These are phyloP conservation scores for Physcia stellaris DNA, from an alignment of 495 filamentous ascomycete genomes.

Conservation along the genomic window DNA sequence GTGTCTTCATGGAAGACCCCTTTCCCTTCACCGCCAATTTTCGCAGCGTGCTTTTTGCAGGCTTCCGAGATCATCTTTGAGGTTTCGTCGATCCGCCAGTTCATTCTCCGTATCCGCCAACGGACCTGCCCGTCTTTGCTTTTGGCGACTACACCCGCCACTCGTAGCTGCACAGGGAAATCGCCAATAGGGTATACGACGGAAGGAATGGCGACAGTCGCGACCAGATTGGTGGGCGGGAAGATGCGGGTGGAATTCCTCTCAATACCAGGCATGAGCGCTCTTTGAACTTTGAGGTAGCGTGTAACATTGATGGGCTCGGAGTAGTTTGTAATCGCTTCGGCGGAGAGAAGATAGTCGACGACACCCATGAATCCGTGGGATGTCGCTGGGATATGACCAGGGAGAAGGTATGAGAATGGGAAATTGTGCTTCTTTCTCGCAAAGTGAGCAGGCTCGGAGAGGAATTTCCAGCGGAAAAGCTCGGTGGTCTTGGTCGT, in stretches of 20 bases:
- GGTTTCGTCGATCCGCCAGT: conserved; percentile 85
- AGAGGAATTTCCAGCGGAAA: conserved; percentile 65
- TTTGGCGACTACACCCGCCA: conserved; percentile 64
- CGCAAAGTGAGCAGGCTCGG: conserved; percentile 46
- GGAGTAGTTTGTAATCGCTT: conserved; percentile 43
- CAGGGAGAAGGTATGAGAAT: conserved; percentile 82
- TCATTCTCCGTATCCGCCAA: conserved; percentile 81
- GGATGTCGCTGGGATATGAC: conserved; percentile 71
- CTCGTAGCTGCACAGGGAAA: conserved; percentile 61
- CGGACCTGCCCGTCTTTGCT: conserved; percentile 38
- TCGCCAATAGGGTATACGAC: conserved; percentile 80
- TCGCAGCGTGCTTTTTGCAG: conserved; percentile 63
- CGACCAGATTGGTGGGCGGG: conserved; percentile 85
- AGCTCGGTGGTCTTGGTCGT: conserved; percentile 52
- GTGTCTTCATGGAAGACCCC: conserved; percentile 66
- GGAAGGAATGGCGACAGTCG: conserved; percentile 62
- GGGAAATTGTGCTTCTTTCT: conserved; percentile 66
- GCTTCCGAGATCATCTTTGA: conserved; percentile 67
- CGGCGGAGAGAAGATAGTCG: conserved; percentile 66
- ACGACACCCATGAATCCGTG: conserved; percentile 58
- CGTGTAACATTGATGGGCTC: conserved; percentile 53
- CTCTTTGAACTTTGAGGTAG: conserved; percentile 57
- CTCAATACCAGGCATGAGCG: conserved; percentile 61
- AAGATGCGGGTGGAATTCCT: conserved; percentile 77
- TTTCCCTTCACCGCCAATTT: conserved; percentile 58